Conservation (phyloP, 2,329 filamentous ascomycete species). For the Lasiodiplodia citricola region DNA sequence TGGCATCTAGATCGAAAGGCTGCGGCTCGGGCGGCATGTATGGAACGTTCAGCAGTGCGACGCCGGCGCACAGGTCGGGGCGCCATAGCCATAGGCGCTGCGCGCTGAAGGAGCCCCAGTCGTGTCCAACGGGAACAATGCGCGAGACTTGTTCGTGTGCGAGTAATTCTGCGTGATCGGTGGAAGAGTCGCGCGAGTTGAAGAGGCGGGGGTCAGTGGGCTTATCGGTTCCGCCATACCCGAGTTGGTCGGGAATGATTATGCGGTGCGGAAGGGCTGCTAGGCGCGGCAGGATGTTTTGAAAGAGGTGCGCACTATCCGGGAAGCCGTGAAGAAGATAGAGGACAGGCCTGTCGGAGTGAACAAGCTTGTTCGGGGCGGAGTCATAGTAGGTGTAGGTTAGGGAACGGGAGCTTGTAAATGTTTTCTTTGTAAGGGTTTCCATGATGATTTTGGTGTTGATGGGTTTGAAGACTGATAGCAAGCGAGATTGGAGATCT, state of each 20-base stretch:
- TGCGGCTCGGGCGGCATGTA: conserved; percentile 40
- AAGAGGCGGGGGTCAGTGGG: conserved; percentile 35
- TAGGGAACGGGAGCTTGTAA: conserved; percentile 34
- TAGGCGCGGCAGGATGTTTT: conserved; percentile 47
- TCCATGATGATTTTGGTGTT: too few species aligned
- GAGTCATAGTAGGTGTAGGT: conserved; percentile 40
- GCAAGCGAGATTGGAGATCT: too few species aligned
- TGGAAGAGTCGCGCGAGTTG: conserved; percentile 33
- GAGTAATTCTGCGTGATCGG: conserved; percentile 37
- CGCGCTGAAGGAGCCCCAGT: conserved; percentile 53
- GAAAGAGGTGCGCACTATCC: conserved; percentile 54
- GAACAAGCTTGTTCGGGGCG: conserved; percentile 3
- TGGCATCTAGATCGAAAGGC: conserved; percentile 46
- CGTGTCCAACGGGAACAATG: conserved; percentile 50
- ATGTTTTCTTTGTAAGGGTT: conserved; percentile 36
- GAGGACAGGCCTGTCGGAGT: conserved; percentile 29
- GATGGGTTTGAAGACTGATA: too few species aligned
- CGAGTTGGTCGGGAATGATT: conserved; percentile 46
- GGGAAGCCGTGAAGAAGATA: conserved; percentile 58
- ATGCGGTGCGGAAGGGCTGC: conserved; percentile 48
- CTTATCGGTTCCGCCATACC: conserved; percentile 45
- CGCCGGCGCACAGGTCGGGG: conserved; percentile 47
- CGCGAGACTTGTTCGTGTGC: conserved; percentile 32
- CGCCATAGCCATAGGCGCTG: conserved; percentile 51
- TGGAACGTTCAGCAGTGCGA: conserved; percentile 50